Conservation (phyloP, 768 basidiomycete species). For the Tricholomella constricta region DNA sequence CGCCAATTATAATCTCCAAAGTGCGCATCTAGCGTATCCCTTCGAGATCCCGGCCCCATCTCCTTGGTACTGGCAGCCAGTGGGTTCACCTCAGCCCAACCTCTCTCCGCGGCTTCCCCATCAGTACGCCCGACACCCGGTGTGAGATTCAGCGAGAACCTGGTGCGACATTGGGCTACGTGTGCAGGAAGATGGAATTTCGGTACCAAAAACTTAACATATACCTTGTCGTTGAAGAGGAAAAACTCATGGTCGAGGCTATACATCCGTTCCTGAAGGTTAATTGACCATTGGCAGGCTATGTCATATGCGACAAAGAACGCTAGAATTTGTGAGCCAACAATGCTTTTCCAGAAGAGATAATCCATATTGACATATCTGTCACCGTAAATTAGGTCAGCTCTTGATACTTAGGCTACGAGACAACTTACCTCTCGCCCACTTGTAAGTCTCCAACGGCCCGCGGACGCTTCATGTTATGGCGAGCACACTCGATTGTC, state of each 20-base stretch:
- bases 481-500: constrained; percentile 28
- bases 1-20: constrained; percentile 4
- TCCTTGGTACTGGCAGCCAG: constrained; percentile 1
- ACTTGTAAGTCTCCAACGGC: constrained; percentile 30
- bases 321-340: neutral
- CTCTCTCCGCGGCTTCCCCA: no score
- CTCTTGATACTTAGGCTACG: neutral
- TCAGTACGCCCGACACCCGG: neutral
- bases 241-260: neutral
- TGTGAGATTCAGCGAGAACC: neutral
- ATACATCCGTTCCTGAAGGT: constrained; percentile 16
- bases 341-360: constrained; percentile 14
- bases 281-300: constrained; percentile 18
- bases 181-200: constrained; percentile 20
- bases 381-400: neutral
- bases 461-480: constrained; percentile 29
- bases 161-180: neutral
- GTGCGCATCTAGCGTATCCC: constrained; percentile 1
- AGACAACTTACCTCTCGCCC: constrained; percentile 29
- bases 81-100: neutral
- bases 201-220: constrained; percentile 21
- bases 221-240: neutral
- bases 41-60: neutral
- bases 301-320: constrained; percentile 21
- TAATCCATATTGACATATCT: constrained; percentile 31